Evolutionary conservation across 495 filamentous ascomycete species (phyloP).

Genomic region (Pyrenula aspistea): DNA sequence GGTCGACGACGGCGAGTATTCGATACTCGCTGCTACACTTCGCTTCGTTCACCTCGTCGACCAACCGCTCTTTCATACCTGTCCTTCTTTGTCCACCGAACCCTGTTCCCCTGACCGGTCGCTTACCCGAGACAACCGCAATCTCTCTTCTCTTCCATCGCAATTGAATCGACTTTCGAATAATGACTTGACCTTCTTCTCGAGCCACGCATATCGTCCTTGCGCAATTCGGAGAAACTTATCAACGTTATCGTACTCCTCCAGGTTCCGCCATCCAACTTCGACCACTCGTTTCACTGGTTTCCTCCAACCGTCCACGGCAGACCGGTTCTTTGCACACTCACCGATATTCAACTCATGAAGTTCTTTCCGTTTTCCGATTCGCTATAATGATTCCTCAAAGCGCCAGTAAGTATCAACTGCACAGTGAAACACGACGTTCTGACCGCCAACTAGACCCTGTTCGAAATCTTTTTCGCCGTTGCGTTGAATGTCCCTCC

Average conservation of each 20-base stretch:
- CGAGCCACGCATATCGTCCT: too few species aligned
- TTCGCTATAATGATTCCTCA: background rate
- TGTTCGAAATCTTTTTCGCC: slow-evolving; percentile 30
- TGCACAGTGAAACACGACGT: too few species aligned
- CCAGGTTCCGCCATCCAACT: background rate
- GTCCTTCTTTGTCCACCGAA: background rate
- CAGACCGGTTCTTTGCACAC: too few species aligned
- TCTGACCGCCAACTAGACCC: slow-evolving; percentile 1
- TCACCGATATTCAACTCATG: too few species aligned
- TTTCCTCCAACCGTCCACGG: background rate
- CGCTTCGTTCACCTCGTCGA: background rate
- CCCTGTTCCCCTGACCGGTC: background rate
- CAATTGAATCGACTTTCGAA: background rate
- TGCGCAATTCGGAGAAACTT: too few species aligned
- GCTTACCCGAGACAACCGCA: background rate
- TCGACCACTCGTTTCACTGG: background rate
- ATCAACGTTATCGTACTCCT: too few species aligned
- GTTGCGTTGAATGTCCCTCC: slow-evolving; percentile 30
- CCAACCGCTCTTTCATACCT: background rate
- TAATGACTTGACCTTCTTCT: background rate
- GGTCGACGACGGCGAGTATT: background rate
- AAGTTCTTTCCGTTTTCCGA: background rate
- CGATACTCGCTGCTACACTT: background rate
- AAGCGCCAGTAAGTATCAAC: background rate
- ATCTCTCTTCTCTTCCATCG: background rate